Evolutionary conservation across 73 alveolate genomes (phyloP).

Genomic region (Paramecium octaurelia): DNA sequence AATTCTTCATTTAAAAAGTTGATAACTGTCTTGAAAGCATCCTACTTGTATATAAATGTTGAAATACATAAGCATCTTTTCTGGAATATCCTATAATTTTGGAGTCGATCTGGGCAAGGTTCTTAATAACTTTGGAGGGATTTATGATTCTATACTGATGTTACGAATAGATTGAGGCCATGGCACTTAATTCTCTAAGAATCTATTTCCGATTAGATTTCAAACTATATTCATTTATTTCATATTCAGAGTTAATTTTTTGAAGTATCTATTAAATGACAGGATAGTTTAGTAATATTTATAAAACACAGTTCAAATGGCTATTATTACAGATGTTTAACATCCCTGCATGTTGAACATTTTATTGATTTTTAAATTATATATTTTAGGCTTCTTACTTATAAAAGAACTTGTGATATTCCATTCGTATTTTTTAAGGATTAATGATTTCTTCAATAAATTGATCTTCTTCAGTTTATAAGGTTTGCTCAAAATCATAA

Average conservation of each 20-base stretch:
- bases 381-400: neutral
- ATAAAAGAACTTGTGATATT: constrained; percentile 30
- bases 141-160: neutral
- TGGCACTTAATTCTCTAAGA: neutral
- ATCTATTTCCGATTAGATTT: neutral
- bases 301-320: neutral
- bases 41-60: neutral
- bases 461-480: neutral
- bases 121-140: neutral
- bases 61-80: constrained; percentile 41
- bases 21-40: neutral
- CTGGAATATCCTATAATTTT: constrained; percentile 3
- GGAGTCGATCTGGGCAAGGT: neutral
- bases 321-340: neutral
- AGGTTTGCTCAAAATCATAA: constrained; percentile 15
- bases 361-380: neutral
- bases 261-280: neutral
- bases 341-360: neutral
- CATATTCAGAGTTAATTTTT: neutral
- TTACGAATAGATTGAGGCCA: neutral
- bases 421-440: constrained; percentile 41
- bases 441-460: neutral
- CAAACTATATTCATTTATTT: neutral
- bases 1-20: constrained; percentile 38
- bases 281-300: neutral